Evolutionary conservation across 1,139 yeast species (phyloP).

Genomic region (Yamadazyma pseudoaaseri): DNA sequence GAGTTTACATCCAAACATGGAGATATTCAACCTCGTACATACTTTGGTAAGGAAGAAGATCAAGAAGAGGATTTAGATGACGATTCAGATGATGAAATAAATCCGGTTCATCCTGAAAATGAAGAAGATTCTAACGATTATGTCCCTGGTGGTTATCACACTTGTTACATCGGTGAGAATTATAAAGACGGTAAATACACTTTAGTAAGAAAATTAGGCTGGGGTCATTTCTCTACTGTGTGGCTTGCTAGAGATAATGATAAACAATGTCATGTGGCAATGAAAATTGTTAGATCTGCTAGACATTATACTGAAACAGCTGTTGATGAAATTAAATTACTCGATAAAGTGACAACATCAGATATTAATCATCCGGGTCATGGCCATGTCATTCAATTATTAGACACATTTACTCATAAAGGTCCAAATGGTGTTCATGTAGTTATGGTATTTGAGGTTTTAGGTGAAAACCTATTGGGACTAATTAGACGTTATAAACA

Average conservation of each 20-base stretch:
- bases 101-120: slow-evolving; percentile 43
- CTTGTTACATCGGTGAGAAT: slow-evolving; percentile 73
- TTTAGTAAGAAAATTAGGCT: slow-evolving; percentile 67
- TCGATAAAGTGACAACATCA: slow-evolving; percentile 45
- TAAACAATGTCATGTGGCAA: slow-evolving; percentile 67
- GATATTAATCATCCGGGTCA: slow-evolving; percentile 64
- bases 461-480: slow-evolving; percentile 79
- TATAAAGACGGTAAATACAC: slow-evolving; percentile 62
- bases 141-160: slow-evolving; percentile 83
- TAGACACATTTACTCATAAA: slow-evolving; percentile 64
- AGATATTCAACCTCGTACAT: slow-evolving; percentile 1
- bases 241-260: slow-evolving; percentile 56
- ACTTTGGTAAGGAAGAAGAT: slow-evolving; percentile 20
- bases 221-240: slow-evolving; percentile 54
- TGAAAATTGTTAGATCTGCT: slow-evolving; percentile 80
- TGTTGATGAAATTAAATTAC: slow-evolving; percentile 72
- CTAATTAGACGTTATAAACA: slow-evolving; percentile 66
- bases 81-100: slow-evolving; percentile 35
- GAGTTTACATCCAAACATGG: neutral
- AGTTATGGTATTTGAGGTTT: slow-evolving; percentile 85
- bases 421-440: slow-evolving; percentile 80
- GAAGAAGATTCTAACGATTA: slow-evolving; percentile 75
- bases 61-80: slow-evolving; percentile 42
- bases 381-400: slow-evolving; percentile 58
- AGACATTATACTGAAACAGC: slow-evolving; percentile 82